Evolutionary conservation across 352 stramenopile species (phyloP).

Genomic region (Pythium angustatum): DNA sequence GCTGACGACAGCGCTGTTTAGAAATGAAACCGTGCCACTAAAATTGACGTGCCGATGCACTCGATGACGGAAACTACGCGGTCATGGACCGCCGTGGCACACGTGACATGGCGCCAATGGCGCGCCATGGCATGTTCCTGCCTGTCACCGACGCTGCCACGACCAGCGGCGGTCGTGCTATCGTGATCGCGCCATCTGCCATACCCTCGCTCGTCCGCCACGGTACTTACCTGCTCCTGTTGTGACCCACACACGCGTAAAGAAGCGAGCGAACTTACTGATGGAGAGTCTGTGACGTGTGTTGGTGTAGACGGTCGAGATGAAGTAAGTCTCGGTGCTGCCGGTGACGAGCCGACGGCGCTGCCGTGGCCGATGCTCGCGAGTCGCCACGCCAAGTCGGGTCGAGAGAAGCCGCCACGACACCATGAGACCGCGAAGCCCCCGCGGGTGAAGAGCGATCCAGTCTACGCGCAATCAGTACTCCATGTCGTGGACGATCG

Average conservation of each 20-base stretch:
- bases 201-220: not conserved
- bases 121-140: constrained; percentile 4
- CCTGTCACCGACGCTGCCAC: not conserved
- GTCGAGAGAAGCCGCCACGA: not conserved
- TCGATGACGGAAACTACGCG: not conserved
- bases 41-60: not conserved
- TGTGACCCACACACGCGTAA: too few relatives aligned
- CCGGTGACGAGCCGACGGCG: not conserved
- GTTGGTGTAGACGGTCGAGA: constrained; percentile 11
- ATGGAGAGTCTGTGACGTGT: too few relatives aligned
- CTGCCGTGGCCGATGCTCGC: not conserved
- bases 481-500: not conserved
- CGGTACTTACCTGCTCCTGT: not conserved
- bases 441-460: not conserved
- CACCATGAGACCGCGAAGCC: not conserved
- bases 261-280: too few relatives aligned
- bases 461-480: not conserved
- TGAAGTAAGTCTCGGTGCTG: not conserved
- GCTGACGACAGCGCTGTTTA: too few relatives aligned
- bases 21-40: not conserved
- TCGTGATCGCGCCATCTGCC: constrained; percentile 16
- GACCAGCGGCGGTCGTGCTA: not conserved
- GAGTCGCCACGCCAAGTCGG: not conserved
- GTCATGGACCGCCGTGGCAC: not conserved
- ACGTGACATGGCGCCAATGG: not conserved